Percentiles rank a stretch among this genome's conserved stretches.
These are phyloP conservation scores for Euphorbia peplus DNA, from an alignment of 345 rosid species.

Conservation along the genomic window DNA sequence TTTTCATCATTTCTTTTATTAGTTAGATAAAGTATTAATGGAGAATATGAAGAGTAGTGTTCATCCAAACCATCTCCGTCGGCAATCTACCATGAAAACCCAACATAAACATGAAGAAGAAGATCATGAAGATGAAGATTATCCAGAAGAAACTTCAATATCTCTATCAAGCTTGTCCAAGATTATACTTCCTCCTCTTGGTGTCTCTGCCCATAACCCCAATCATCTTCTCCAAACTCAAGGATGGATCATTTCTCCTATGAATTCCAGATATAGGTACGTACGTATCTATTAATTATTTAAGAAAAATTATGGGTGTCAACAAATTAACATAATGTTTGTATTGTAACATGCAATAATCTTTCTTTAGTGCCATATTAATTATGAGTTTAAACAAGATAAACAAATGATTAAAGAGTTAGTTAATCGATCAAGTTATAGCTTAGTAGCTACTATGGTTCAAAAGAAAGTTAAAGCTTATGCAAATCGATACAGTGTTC, in stretches of 20 bases:
- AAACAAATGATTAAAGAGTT: no score
- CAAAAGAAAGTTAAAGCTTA: no score
- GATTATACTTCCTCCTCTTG: constrained; percentile 89
- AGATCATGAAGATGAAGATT: constrained; percentile 24
- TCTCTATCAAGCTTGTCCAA: constrained; percentile 58
- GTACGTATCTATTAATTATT: no score
- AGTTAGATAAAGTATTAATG: background rate
- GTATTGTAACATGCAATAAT: no score
- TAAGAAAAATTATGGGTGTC: no score
- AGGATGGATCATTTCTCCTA: constrained; percentile 69
- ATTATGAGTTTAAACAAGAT: no score
- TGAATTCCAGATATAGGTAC: constrained; percentile 93
- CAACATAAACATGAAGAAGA: background rate
- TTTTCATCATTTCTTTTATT: background rate
- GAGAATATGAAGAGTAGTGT: background rate
- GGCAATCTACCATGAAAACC: constrained; percentile 10
- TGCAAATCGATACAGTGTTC: no score
- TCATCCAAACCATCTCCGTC: constrained; percentile 3
- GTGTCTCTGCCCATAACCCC: constrained; percentile 57
- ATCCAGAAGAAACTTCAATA: constrained; percentile 35
- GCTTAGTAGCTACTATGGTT: no score
- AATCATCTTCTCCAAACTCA: constrained; percentile 34
- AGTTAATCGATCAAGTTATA: no score
- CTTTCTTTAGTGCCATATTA: no score
- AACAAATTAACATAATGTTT: no score